phyloP scores from a whole-genome alignment of 441 rosid species.

The Biscutella laevigata region DNA sequence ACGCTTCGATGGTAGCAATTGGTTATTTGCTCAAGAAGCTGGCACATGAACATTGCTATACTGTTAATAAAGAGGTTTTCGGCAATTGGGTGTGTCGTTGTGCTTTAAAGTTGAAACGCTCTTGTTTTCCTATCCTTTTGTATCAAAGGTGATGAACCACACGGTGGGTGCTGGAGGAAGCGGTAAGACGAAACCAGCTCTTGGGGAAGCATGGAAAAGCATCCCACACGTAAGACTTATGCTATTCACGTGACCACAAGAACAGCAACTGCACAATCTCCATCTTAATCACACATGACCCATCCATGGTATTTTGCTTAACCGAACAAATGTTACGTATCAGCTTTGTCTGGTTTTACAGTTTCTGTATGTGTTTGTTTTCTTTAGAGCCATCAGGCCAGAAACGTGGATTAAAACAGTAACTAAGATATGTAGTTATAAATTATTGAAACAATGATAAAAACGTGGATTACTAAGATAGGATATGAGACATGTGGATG shows the following conservation, averaged over 20 bases:
- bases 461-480: too few relatives aligned
- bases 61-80: constrained; percentile 36
- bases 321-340: too few relatives aligned
- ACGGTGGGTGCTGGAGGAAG: constrained; percentile 68
- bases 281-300: constrained; percentile 64
- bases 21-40: constrained; percentile 72
- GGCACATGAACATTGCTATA: constrained; percentile 61
- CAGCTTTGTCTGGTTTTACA: too few relatives aligned
- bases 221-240: constrained; percentile 69
- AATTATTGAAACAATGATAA: too few relatives aligned
- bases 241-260: constrained; percentile 36
- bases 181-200: constrained; percentile 64
- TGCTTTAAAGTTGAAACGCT: not conserved
- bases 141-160: constrained; percentile 64
- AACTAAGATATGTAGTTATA: too few relatives aligned
- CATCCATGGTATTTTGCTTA: constrained; percentile 37
- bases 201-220: constrained; percentile 84
- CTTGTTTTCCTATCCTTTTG: too few relatives aligned
- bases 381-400: too few relatives aligned
- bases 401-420: too few relatives aligned
- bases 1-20: constrained; percentile 64
- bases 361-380: too few relatives aligned
- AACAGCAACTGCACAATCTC: constrained; percentile 33
- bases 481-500: too few relatives aligned
- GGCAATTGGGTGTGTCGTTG: not conserved